Evolutionary conservation across 2,329 filamentous ascomycete species (phyloP).

Genomic region (Phialophora tarda): DNA sequence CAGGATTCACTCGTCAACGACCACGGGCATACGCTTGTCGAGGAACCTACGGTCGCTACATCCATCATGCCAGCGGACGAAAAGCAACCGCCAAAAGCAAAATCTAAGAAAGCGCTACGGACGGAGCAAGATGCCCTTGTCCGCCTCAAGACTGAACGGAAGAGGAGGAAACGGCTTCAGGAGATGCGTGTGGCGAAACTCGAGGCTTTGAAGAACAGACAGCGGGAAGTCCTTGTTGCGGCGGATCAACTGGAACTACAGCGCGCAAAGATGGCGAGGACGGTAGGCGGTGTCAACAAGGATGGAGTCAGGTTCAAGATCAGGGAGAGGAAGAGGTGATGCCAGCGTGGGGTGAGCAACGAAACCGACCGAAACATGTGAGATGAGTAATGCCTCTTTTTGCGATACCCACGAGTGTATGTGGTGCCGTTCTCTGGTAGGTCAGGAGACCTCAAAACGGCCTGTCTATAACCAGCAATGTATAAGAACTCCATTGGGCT

Average conservation of each 20-base stretch:
- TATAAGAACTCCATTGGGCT: not conserved
- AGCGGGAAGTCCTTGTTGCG: constrained; percentile 61
- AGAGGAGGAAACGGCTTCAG: constrained; percentile 56
- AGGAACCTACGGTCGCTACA: constrained; percentile 29
- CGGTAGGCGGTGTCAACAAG: constrained; percentile 66
- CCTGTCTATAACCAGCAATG: not conserved
- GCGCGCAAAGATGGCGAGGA: constrained; percentile 65
- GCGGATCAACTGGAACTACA: constrained; percentile 64
- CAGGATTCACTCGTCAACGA: constrained; percentile 15
- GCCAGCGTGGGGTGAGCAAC: not conserved
- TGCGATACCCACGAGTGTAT: constrained; percentile 5
- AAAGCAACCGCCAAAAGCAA: constrained; percentile 41
- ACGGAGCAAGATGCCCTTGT: constrained; percentile 49
- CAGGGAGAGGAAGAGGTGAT: constrained; percentile 60
- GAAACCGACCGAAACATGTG: not conserved
- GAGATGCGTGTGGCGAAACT: constrained; percentile 58
- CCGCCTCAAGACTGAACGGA: constrained; percentile 50
- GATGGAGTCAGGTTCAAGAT: constrained; percentile 69
- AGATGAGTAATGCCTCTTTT: not conserved
- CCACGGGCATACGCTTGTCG: constrained; percentile 25
- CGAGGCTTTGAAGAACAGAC: constrained; percentile 59
- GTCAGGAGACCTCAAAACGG: not conserved
- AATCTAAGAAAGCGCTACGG: constrained; percentile 52
- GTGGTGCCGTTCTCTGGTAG: not conserved
- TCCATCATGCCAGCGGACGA: constrained; percentile 33